Conservation (phyloP, 129 eudicot species). For the Arctium lappa region DNA sequence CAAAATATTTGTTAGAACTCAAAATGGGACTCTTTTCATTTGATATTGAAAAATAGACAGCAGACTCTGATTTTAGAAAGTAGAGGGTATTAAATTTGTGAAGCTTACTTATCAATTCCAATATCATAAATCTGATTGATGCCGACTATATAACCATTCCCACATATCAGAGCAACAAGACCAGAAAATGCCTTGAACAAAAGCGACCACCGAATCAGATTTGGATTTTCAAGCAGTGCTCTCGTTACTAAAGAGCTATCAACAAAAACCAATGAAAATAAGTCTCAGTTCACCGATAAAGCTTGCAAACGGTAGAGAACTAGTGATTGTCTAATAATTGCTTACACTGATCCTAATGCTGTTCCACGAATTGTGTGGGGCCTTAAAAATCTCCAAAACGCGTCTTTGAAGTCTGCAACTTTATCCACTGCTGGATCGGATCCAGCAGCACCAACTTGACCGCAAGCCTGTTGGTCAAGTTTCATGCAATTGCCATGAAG, state of each 20-base stretch:
- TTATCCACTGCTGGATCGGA: constrained; percentile 59
- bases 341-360: constrained; percentile 87
- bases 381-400: constrained; percentile 95
- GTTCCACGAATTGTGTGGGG: constrained; percentile 99
- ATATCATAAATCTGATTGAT: constrained; percentile 97
- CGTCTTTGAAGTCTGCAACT: constrained; percentile 62
- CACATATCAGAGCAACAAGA: constrained; percentile 89
- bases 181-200: constrained; percentile 81
- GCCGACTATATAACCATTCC: constrained; percentile 97
- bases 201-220: constrained; percentile 87
- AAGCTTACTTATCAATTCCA: constrained; percentile 94
- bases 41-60: not conserved
- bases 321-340: not conserved
- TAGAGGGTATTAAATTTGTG: not conserved
- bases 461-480: constrained; percentile 64
- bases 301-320: not conserved
- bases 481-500: constrained; percentile 23
- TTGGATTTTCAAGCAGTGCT: constrained; percentile 90
- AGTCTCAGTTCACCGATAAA: not conserved
- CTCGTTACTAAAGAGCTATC: constrained; percentile 78
- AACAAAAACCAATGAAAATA: constrained; percentile 12
- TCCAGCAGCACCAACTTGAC: constrained; percentile 86
- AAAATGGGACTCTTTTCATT: not conserved
- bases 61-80: not conserved
- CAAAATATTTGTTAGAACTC: not conserved